Base-by-base conservation (phyloP, 306 rosid genomes). In the Cucumis sativus region DNA sequence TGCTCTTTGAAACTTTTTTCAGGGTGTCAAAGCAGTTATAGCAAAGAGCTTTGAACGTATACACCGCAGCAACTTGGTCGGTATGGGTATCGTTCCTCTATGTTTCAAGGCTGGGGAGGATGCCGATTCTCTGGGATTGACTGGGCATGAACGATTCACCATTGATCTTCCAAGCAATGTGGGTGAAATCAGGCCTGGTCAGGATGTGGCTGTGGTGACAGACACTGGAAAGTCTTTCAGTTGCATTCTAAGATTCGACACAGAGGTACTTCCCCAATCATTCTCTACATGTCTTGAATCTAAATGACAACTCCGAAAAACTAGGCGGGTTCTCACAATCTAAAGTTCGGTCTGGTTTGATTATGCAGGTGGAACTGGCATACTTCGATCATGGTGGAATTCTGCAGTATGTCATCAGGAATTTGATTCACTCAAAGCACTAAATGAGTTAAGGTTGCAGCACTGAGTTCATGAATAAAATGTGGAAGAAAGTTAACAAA, bases 1-100 rank as follows among this genome's bases (percentile, higher is more conserved):
- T 73, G 25, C 25, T 54, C 12, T 52, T 77, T 10, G 39, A 51
- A n/a, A 13, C 60, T 45, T 8, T 20, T 59, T n/a, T 58, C 78
- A 94, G 97, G 98, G 98, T 7, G 98, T 90, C 82, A 94, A 90
- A 83, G 98, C 98, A 20, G 97, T 94, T 80, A 94, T 94, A 69
- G 90, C 97, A 63, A 94, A 92, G 87, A 90, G 96, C 85, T 94
- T 89, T 68, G 98, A 94, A 86, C 90, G 97, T 80, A 94, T 92
- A 87, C 98, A 94, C 84, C 97, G 97, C 45, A 94, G 98, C 81
- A 94, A 94, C 83, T 84, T 94, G 79, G 98, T 91, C 49, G 98
- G 98, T 49, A 94, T 94, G 98, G 97, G 98, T 55, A 82, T 94
- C 66, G 82, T 94, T 77, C 97, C 98, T 23, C 80, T 94, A 23